These are phyloP conservation scores for Fagus sylvatica DNA, from an alignment of 306 rosid genomes.

Conservation along the genomic window DNA sequence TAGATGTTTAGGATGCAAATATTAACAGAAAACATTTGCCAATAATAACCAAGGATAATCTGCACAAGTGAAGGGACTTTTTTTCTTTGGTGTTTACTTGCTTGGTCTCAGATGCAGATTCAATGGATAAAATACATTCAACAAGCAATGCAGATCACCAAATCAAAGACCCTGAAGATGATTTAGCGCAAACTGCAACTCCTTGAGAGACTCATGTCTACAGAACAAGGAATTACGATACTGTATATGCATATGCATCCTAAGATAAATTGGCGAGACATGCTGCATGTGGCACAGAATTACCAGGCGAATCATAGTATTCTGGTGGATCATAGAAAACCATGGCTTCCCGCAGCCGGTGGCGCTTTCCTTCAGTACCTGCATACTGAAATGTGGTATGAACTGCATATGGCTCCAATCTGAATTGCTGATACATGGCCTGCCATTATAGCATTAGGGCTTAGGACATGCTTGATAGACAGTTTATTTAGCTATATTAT, in stretches of 20 bases:
- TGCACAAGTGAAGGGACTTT: too few relatives aligned
- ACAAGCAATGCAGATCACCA: neutral
- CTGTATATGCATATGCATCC: conserved; percentile 10
- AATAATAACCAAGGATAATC: too few relatives aligned
- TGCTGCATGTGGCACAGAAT: conserved; percentile 13
- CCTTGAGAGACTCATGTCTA: neutral
- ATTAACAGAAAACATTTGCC: too few relatives aligned
- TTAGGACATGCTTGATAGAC: conserved; percentile 8
- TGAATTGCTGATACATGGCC: conserved; percentile 87
- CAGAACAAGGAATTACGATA: neutral
- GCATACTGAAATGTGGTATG: conserved; percentile 93
- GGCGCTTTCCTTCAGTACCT: conserved; percentile 96
- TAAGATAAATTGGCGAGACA: conserved; percentile 7
- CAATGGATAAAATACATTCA: neutral
- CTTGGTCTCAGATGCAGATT: neutral
- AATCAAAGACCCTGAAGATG: neutral
- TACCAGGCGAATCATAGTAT: conserved; percentile 84
- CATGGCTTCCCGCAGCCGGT: conserved; percentile 92
- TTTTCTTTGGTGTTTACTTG: too few relatives aligned
- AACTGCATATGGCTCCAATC: conserved; percentile 89
- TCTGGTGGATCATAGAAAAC: conserved; percentile 85
- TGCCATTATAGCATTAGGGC: conserved; percentile 38
- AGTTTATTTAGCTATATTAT: conserved; percentile 13
- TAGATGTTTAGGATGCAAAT: too few relatives aligned
- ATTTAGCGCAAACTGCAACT: neutral